Percentiles rank a stretch among this genome's conserved stretches.
Evolutionary conservation across 768 basidiomycete species (phyloP).

Genomic region (Russula dissimulans): DNA sequence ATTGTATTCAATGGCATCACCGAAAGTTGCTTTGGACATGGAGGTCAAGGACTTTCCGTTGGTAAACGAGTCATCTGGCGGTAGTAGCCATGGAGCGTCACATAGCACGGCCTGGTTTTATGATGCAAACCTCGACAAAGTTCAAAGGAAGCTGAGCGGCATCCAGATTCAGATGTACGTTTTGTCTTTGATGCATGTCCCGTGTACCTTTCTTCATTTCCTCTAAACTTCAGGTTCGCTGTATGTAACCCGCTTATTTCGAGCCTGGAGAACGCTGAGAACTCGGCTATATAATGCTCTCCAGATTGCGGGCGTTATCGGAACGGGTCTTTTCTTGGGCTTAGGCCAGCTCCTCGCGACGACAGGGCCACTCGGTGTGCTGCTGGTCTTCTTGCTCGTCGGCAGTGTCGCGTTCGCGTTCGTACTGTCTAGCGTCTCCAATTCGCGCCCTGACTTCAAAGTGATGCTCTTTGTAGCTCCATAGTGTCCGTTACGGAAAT

Average conservation of each 20-base stretch:
- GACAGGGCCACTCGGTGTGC: conserved; percentile 25
- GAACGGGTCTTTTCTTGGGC: conserved; percentile 27
- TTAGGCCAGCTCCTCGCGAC: conserved; percentile 25
- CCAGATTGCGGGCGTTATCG: conserved; percentile 25
- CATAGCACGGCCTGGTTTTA: conserved; percentile 2
- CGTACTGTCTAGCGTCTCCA: background rate
- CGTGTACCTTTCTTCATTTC: background rate
- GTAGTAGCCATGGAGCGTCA: background rate
- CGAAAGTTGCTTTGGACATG: background rate
- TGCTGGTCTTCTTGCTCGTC: conserved; percentile 25
- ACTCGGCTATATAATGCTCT: background rate
- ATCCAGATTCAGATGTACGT: conserved; percentile 17
- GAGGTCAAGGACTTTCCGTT: background rate
- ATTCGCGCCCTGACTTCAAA: background rate
- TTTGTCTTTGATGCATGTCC: background rate
- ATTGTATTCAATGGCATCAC: background rate
- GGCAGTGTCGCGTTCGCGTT: conserved; percentile 26
- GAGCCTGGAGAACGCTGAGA: background rate
- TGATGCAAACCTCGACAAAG: conserved; percentile 10
- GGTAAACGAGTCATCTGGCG: background rate
- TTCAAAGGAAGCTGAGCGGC: conserved; percentile 12
- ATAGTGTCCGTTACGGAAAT: conserved; percentile 26
- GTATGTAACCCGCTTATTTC: conserved; percentile 1
- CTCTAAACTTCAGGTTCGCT: conserved; percentile 7
- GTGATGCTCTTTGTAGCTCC: conserved; percentile 18